These are phyloP conservation scores for Yarrowia bubula DNA, from an alignment of 805 yeast species.

Conservation along the genomic window DNA sequence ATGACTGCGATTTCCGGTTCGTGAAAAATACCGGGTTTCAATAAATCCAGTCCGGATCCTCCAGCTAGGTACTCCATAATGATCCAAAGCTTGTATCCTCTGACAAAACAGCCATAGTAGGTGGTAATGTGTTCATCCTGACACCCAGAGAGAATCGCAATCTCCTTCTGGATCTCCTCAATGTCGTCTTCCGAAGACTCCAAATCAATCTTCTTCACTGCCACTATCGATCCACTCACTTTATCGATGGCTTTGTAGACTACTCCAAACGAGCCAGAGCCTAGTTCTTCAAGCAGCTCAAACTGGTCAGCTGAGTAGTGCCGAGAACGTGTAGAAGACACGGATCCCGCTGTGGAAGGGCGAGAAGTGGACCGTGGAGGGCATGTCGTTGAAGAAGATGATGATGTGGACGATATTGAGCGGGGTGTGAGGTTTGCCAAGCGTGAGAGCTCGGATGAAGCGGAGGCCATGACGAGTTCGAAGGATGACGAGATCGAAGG, in stretches of 20 bases:
- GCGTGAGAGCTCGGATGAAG: slow-evolving; percentile 6
- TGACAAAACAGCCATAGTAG: slow-evolving; percentile 60
- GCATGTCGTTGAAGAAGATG: slow-evolving; percentile 36
- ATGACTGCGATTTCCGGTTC: slow-evolving; percentile 65
- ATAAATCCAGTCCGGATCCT: slow-evolving; percentile 75
- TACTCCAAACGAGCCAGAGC: slow-evolving; percentile 35
- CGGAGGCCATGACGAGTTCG: slow-evolving; percentile 1
- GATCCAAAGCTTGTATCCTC: slow-evolving; percentile 74
- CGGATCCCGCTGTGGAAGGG: slow-evolving; percentile 9
- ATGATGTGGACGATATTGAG: slow-evolving; percentile 29
- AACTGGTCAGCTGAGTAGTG: slow-evolving; percentile 46
- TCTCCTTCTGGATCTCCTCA: slow-evolving; percentile 68
- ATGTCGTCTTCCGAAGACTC: slow-evolving; percentile 80
- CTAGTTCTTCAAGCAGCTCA: slow-evolving; percentile 39
- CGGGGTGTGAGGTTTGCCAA: slow-evolving; percentile 15
- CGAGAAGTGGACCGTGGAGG: neutral
- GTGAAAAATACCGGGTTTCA: slow-evolving; percentile 53
- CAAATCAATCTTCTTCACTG: slow-evolving; percentile 81
- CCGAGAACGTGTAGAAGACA: slow-evolving; percentile 28
- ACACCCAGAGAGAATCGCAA: slow-evolving; percentile 66
- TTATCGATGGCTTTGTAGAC: slow-evolving; percentile 38
- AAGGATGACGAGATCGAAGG: too few species aligned
- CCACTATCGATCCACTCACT: slow-evolving; percentile 52
- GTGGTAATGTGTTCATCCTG: slow-evolving; percentile 66
- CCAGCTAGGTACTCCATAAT: slow-evolving; percentile 96